Percentiles rank a stretch among this genome's conserved stretches.
Evolutionary conservation across 2,329 filamentous ascomycete species (phyloP).

Genomic region (Cordyceps cateniannulata): DNA sequence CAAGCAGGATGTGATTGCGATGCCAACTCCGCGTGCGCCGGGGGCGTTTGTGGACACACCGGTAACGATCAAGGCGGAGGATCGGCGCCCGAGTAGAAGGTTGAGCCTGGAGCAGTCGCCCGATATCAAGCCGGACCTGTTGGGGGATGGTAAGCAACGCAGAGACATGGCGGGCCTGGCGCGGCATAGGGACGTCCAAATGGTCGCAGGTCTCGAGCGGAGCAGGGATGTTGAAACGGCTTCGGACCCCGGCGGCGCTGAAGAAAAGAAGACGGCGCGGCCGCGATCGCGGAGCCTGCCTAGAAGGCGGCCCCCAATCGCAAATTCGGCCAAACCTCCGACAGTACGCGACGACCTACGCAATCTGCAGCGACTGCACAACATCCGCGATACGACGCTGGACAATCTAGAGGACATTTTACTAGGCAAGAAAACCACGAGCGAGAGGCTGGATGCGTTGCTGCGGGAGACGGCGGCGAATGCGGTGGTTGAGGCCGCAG

Average conservation of each 20-base stretch:
- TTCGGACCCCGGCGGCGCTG: slow-evolving; percentile 17
- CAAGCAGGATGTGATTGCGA: slow-evolving; percentile 39
- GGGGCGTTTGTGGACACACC: slow-evolving; percentile 54
- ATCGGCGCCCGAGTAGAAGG: neutral
- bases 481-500: slow-evolving; percentile 7
- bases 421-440: slow-evolving; percentile 27
- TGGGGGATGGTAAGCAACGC: slow-evolving; percentile 16
- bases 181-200: too few species aligned
- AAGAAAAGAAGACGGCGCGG: neutral
- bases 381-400: slow-evolving; percentile 54
- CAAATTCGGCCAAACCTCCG: slow-evolving; percentile 47
- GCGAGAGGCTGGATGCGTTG: slow-evolving; percentile 20
- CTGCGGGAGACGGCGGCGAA: slow-evolving; percentile 20
- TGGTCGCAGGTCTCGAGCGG: too few species aligned
- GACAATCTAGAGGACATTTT: slow-evolving; percentile 51
- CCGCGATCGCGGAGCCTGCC: slow-evolving; percentile 33
- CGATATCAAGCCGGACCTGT: slow-evolving; percentile 15
- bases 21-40: slow-evolving; percentile 47
- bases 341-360: slow-evolving; percentile 50
- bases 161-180: neutral
- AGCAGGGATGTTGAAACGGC: slow-evolving; percentile 17
- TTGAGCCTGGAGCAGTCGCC: slow-evolving; percentile 11
- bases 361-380: slow-evolving; percentile 44
- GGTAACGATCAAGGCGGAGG: slow-evolving; percentile 35
- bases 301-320: slow-evolving; percentile 34